A percentile compares a stretch with the other conserved stretches of the same genome.
These are phyloP conservation scores for Misopates orontium DNA, from an alignment of 257 asterid genomes.

Conservation along the genomic window DNA sequence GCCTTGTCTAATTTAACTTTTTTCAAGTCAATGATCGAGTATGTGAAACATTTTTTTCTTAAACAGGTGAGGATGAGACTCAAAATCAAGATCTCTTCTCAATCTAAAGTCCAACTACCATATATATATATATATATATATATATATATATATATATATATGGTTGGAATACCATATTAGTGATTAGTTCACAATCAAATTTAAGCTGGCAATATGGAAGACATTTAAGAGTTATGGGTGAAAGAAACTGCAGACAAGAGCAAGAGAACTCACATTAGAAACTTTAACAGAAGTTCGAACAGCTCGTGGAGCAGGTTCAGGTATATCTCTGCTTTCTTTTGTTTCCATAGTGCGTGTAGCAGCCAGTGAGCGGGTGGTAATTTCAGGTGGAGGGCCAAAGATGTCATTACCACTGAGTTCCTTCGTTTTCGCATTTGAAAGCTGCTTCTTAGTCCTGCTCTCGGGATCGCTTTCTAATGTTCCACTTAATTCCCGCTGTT, in stretches of 20 bases:
- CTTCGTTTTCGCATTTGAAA: slow-evolving; percentile 74
- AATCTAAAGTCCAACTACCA: too few relatives aligned
- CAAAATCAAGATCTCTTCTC: too few relatives aligned
- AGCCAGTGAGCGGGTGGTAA: slow-evolving; percentile 60
- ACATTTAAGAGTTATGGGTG: too few relatives aligned
- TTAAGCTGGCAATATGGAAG: too few relatives aligned
- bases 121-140: too few relatives aligned
- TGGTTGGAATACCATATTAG: too few relatives aligned
- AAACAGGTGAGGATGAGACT: too few relatives aligned
- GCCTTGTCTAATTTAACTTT: too few relatives aligned
- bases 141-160: too few relatives aligned
- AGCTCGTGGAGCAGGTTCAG: slow-evolving; percentile 74
- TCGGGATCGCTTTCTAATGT: slow-evolving; percentile 68
- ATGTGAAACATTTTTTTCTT: too few relatives aligned
- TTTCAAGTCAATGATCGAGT: too few relatives aligned
- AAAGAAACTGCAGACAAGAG: background rate
- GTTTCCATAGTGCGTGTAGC: slow-evolving; percentile 50
- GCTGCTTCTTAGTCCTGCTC: slow-evolving; percentile 55
- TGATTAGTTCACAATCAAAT: too few relatives aligned
- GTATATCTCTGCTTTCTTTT: slow-evolving; percentile 66
- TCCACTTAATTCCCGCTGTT: slow-evolving; percentile 92
- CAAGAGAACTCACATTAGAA: slow-evolving; percentile 69
- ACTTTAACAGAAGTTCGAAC: slow-evolving; percentile 88
- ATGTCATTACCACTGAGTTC: slow-evolving; percentile 91
- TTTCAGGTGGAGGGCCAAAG: slow-evolving; percentile 83